These are phyloP conservation scores for Chaetomium cochliodes DNA, from an alignment of 495 filamentous ascomycete genomes.

Conservation along the genomic window DNA sequence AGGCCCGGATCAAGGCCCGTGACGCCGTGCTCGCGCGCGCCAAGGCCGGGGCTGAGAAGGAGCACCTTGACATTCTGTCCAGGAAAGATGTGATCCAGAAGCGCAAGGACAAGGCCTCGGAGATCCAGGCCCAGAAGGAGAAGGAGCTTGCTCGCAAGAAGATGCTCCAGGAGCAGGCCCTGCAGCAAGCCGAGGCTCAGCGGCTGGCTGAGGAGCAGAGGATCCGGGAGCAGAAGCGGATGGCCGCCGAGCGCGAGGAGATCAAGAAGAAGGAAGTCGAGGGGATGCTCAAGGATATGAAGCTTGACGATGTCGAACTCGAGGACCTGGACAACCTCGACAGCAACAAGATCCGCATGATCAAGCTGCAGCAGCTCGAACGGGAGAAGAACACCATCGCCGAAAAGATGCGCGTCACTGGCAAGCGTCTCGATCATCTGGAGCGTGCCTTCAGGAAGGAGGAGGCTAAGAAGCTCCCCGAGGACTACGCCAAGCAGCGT, in stretches of 20 bases:
- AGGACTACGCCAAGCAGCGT: constrained; percentile 83
- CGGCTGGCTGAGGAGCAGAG: constrained; percentile 87
- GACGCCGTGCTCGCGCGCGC: constrained; percentile 76
- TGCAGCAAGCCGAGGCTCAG: constrained; percentile 81
- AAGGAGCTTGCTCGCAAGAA: constrained; percentile 88
- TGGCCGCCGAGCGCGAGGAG: constrained; percentile 84
- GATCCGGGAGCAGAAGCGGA: constrained; percentile 82
- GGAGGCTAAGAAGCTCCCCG: constrained; percentile 84
- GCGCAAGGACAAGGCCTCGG: constrained; percentile 90
- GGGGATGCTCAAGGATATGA: constrained; percentile 92
- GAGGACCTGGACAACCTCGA: constrained; percentile 76
- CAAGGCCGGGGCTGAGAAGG: constrained; percentile 80
- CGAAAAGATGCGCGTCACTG: constrained; percentile 84
- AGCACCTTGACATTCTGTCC: constrained; percentile 84
- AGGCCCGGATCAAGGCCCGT: constrained; percentile 73
- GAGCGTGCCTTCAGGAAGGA: constrained; percentile 95
- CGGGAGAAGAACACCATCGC: constrained; percentile 94
- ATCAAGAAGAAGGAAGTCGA: constrained; percentile 92
- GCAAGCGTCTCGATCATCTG: constrained; percentile 95
- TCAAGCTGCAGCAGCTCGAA: constrained; percentile 93
- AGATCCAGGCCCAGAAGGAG: constrained; percentile 78
- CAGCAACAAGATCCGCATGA: constrained; percentile 79
- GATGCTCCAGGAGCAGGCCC: constrained; percentile 75
- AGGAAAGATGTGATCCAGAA: constrained; percentile 90
- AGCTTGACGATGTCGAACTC: constrained; percentile 80